These are phyloP conservation scores for Mollisia scopiformis DNA, from an alignment of 2,329 filamentous ascomycete genomes.

Conservation along the genomic window DNA sequence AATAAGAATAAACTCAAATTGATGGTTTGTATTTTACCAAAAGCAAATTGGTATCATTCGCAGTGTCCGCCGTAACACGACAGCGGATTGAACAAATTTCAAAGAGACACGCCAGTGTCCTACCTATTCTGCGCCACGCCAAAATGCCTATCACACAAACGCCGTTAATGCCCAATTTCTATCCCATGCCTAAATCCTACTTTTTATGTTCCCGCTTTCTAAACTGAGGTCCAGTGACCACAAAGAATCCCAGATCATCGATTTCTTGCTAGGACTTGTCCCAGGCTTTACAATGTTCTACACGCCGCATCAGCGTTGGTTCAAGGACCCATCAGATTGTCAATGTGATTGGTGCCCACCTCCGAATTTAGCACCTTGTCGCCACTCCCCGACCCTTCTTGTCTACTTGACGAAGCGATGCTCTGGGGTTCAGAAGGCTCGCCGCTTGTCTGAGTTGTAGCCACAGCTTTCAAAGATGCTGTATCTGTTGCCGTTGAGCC, in stretches of 20 bases:
- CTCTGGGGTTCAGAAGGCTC: constrained; percentile 27
- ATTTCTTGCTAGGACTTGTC: constrained; percentile 46
- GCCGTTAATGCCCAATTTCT: constrained; percentile 11
- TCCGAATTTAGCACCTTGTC: constrained; percentile 24
- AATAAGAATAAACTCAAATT: not conserved
- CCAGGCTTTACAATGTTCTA: constrained; percentile 26
- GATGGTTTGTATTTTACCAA: not conserved
- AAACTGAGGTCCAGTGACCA: constrained; percentile 64
- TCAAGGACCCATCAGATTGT: constrained; percentile 34
- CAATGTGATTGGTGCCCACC: constrained; percentile 32
- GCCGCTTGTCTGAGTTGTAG: constrained; percentile 23
- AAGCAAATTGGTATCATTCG: constrained; percentile 25
- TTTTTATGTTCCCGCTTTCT: constrained; percentile 43
- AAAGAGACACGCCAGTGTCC: not conserved
- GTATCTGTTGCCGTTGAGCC: constrained; percentile 28
- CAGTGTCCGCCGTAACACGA: constrained; percentile 6
- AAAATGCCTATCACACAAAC: not conserved
- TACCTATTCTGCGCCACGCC: constrained; percentile 2
- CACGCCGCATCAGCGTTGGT: constrained; percentile 28
- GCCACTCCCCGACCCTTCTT: constrained; percentile 16
- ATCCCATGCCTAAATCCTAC: constrained; percentile 7
- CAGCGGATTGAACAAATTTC: not conserved
- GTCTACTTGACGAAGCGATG: constrained; percentile 19
- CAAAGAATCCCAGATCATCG: constrained; percentile 63
- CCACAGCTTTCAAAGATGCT: constrained; percentile 26